Evolutionary conservation across 2,329 filamentous ascomycete genomes (phyloP), one percentile per base, ranked within the genome.

Genomic region (Coccinonectria pachysandricola): DNA sequence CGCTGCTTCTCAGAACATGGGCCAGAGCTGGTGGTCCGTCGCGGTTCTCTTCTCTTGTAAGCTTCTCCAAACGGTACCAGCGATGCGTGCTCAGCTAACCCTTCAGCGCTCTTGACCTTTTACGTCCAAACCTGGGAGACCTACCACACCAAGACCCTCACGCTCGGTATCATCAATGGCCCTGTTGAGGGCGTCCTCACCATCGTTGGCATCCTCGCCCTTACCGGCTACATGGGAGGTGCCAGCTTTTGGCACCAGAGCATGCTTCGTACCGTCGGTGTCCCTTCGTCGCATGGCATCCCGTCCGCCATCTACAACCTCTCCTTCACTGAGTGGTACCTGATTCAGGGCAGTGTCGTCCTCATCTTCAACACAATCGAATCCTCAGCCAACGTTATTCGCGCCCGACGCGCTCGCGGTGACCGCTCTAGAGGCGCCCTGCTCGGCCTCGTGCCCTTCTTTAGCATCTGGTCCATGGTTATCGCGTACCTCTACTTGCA

Each of bases 61-160:
- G 74, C 57, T n/a, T n/a, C n/a, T n/a, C n/a, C n/a, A n/a, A n/a
- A n/a, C n/a, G n/a, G n/a, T n/a, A n/a, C n/a, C n/a, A n/a, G n/a
- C n/a, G n/a, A n/a, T n/a, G n/a, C n/a, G n/a, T n/a, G n/a, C n/a
- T n/a, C n/a, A n/a, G n/a, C n/a, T n/a, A n/a, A 24, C 17, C 8
- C 10, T 15, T n/a, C 35, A 85, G 79, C 82, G 6, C 74, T 88
- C 32, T 65, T 92, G 45, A 95, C 91, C n/a, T 98, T 98, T 57
- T 96, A 96, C 56, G 80, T 96, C 21, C 91, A 96, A 55, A 96
- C 91, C 17, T 98, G 91, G 91, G 91, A 98, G 50, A 91, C 96
- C 55, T 98, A 96, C 60, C 88, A 96, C 60, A 98, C 91, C 26
- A 87, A 95, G 56, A 91, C 87, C 3, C 71, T 98, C 24, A 95